A percentile compares a stretch with the other conserved stretches of the same genome.
phyloP scores from a whole-genome alignment of 176 grass and related monocot genomes.

The Oryza glaberrima region DNA sequence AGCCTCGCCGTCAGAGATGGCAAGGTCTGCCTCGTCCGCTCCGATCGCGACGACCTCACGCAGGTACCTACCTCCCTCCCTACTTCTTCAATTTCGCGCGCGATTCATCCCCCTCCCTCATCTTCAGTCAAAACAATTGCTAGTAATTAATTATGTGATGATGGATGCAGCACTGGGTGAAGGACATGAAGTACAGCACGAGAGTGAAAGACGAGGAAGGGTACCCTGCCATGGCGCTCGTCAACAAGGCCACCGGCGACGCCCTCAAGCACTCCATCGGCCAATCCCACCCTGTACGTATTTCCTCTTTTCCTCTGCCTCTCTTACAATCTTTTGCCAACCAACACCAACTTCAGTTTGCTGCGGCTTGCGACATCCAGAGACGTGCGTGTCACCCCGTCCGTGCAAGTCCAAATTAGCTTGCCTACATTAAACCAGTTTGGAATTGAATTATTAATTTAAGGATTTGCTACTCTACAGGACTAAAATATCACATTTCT shows the following conservation, averaged over 20 bases:
- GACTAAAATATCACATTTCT: neutral
- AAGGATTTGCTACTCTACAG: neutral
- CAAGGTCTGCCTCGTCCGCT: slow-evolving; percentile 51
- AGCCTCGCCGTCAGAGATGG: slow-evolving; percentile 62
- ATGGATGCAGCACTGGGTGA: slow-evolving; percentile 72
- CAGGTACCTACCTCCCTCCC: slow-evolving; percentile 28
- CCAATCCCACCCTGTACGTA: slow-evolving; percentile 63
- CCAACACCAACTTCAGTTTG: neutral
- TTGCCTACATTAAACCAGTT: neutral
- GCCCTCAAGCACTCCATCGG: slow-evolving; percentile 86
- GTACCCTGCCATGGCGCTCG: slow-evolving; percentile 61
- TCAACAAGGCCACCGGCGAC: slow-evolving; percentile 80
- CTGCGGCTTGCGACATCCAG: too few relatives aligned
- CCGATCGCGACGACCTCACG: slow-evolving; percentile 48
- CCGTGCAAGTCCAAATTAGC: too few relatives aligned
- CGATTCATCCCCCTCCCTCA: too few relatives aligned
- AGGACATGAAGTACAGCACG: slow-evolving; percentile 85
- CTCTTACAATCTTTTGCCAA: too few relatives aligned
- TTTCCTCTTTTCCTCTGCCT: too few relatives aligned
- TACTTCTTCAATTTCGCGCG: too few relatives aligned
- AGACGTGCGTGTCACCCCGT: too few relatives aligned
- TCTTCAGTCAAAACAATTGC: too few relatives aligned
- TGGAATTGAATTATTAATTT: neutral
- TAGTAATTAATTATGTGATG: too few relatives aligned
- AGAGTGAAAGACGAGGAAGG: slow-evolving; percentile 89